Evolutionary conservation across 2,329 filamentous ascomycete species (phyloP), one percentile per base, ranked within the genome.

Genomic region (Stagonosporopsis cucurbitacearum): DNA sequence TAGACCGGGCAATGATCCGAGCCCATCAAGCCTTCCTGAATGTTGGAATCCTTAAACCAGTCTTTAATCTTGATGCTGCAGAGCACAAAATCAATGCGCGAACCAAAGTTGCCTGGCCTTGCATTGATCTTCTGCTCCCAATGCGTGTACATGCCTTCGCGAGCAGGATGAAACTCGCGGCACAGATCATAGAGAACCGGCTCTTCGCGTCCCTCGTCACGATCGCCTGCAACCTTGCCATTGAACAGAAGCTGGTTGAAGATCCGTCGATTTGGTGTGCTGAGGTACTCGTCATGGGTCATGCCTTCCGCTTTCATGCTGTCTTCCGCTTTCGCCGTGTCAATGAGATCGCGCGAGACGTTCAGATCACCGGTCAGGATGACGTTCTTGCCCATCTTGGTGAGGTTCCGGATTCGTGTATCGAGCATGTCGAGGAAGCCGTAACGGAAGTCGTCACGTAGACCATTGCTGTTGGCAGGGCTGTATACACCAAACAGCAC

Each of bases 1-100:
- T 89, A 98, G 1, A 98, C 94, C 0, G 95, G 95, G 67, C 95
- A 99, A 74, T 99, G 95, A 70, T 99, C 95, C 1, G 94, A 98
- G 0, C 95, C 95, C 79, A 96, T 89, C 20, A 98, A 79, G 0
- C 93, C 93, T 75, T 96, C 92, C 72, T 98, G 95, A 28, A 98
- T 98, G 67, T 97, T 88, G 6, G 91, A 86, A 39, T 88, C 85
- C 23, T 79, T 80, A 67, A 96, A 90, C 92, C 93, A 97, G 47
- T 84, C 79, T 67, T 88, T 90, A 80, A 96, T 90, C 32, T 85
- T 84, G 36, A 88, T 81, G 62, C 87, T 95, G 72, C 92, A 96
- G 3, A 98, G 82, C 17, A 99, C 84, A 75, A 96, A 98, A 75
- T 99, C 95, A 65, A 98, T 98, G 32, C 95, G 86, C 50, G 91